Evolutionary conservation across 2,329 filamentous ascomycete species (phyloP).

Genomic region (Stromatinia cepivora): DNA sequence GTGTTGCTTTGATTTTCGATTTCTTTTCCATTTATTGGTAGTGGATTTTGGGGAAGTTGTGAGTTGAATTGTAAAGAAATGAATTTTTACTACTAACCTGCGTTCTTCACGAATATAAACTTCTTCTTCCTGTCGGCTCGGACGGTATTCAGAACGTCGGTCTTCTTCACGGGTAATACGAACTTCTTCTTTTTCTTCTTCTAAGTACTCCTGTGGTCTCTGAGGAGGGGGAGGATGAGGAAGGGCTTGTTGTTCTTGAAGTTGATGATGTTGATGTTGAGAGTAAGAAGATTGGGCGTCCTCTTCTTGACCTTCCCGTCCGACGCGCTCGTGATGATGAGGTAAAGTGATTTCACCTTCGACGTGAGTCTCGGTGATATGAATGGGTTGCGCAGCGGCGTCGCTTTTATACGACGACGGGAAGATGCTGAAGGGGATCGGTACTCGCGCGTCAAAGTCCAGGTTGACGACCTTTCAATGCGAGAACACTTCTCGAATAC

Average conservation of each 20-base stretch:
- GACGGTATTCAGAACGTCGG: slow-evolving; percentile 62
- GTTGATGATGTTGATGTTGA: slow-evolving; percentile 1
- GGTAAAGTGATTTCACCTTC: slow-evolving; percentile 82
- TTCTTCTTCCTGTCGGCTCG: slow-evolving; percentile 56
- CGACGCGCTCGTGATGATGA: slow-evolving; percentile 70
- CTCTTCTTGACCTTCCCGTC: slow-evolving; percentile 93
- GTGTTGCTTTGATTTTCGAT: not conserved
- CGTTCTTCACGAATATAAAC: slow-evolving; percentile 55
- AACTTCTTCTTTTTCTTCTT: slow-evolving; percentile 83
- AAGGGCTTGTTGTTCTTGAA: not conserved
- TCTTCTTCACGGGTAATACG: slow-evolving; percentile 75
- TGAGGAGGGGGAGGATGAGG: slow-evolving; percentile 33
- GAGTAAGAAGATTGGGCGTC: slow-evolving; percentile 62
- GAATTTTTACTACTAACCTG: slow-evolving; percentile 49
- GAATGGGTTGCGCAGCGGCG: slow-evolving; percentile 55
- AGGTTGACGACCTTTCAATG: slow-evolving; percentile 85
- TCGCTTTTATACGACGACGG: slow-evolving; percentile 87
- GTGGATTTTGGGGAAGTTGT: slow-evolving; percentile 5
- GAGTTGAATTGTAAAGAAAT: not conserved
- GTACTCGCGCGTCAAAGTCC: slow-evolving; percentile 99
- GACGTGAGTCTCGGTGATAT: slow-evolving; percentile 69
- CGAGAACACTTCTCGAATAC: slow-evolving; percentile 69
- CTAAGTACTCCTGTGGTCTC: slow-evolving; percentile 53
- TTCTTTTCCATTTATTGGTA: not conserved
- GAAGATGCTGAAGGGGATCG: slow-evolving; percentile 99